Conservation (phyloP, 2,329 filamentous ascomycete species). For the Alternaria sp. region DNA sequence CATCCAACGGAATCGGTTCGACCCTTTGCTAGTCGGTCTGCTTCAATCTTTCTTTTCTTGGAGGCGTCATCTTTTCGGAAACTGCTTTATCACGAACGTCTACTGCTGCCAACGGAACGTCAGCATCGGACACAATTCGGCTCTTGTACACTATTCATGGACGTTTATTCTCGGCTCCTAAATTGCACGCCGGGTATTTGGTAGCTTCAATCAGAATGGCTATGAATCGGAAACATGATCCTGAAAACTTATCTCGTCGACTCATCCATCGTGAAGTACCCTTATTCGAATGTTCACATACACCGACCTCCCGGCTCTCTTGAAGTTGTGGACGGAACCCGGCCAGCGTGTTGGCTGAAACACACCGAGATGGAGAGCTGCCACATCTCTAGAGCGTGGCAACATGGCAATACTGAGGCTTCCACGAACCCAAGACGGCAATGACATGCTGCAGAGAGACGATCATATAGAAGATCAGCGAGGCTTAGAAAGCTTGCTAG, state of each 20-base stretch:
- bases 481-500: not conserved
- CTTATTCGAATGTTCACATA: not conserved
- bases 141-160: conserved; percentile 33
- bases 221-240: conserved; percentile 7
- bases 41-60: conserved; percentile 20
- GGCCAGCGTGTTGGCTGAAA: not conserved
- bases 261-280: not conserved
- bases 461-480: not conserved
- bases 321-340: not conserved
- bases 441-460: not conserved
- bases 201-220: conserved; percentile 26
- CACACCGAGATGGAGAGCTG: not conserved
- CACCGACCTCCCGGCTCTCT: not conserved
- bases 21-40: conserved; percentile 15
- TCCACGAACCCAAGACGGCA: not conserved
- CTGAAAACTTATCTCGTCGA: not conserved
- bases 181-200: conserved; percentile 21
- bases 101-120: conserved; percentile 13
- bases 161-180: conserved; percentile 14
- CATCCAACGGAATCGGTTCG: conserved; percentile 16
- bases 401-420: not conserved
- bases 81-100: conserved; percentile 10
- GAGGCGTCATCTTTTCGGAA: conserved; percentile 22
- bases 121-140: conserved; percentile 13
- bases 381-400: too few species aligned